Conservation (phyloP, 257 asterid species). For the Vinca minor region DNA sequence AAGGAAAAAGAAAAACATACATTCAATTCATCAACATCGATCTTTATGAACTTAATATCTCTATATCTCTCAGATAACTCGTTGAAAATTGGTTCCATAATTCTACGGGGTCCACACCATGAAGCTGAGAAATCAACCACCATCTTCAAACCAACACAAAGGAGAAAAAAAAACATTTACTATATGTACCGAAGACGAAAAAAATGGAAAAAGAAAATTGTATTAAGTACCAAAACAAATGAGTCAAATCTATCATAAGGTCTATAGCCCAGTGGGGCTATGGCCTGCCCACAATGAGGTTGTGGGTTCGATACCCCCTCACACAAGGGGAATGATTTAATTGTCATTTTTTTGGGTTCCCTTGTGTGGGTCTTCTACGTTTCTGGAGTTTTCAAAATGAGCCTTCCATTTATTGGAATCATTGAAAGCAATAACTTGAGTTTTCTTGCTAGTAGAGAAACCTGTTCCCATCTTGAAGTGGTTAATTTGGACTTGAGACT, state of each 20-base stretch:
- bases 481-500: no score
- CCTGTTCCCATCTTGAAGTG: no score
- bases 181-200: neutral
- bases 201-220: no score
- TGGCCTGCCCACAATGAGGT: no score
- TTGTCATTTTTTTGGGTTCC: no score
- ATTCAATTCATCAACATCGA: constrained; percentile 52
- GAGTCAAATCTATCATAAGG: no score
- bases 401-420: constrained; percentile 45
- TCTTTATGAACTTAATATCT: constrained; percentile 61
- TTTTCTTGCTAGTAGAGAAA: no score
- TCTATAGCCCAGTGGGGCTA: no score
- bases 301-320: no score
- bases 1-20: constrained; percentile 28
- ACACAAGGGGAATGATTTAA: no score
- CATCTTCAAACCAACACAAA: constrained; percentile 35
- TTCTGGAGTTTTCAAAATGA: constrained; percentile 45
- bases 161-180: constrained; percentile 1
- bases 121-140: constrained; percentile 61
- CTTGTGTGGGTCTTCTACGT: no score
- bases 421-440: constrained; percentile 41
- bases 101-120: constrained; percentile 66
- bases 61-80: constrained; percentile 44
- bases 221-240: neutral
- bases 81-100: constrained; percentile 38